Conservation (phyloP, 306 rosid species). For the Potentilla sterilis region DNA sequence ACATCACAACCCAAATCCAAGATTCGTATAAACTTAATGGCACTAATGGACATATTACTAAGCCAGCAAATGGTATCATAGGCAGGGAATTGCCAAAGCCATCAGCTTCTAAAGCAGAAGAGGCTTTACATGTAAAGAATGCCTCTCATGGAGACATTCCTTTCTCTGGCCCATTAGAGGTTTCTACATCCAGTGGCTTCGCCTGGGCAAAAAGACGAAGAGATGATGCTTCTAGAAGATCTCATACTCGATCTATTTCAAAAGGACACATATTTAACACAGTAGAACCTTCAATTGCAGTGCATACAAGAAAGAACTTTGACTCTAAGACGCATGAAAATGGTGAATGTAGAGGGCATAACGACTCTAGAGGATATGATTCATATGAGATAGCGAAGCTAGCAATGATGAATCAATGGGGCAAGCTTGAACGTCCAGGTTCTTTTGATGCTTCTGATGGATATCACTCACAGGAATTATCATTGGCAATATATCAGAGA, state of each 20-base stretch:
- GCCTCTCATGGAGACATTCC: slow-evolving; percentile 91
- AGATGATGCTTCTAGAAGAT: slow-evolving; percentile 58
- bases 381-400: slow-evolving; percentile 67
- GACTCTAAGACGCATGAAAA: slow-evolving; percentile 58
- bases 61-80: slow-evolving; percentile 38
- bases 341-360: slow-evolving; percentile 42
- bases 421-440: slow-evolving; percentile 83
- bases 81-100: slow-evolving; percentile 48
- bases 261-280: slow-evolving; percentile 65
- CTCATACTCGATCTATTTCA: slow-evolving; percentile 76
- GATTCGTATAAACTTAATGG: slow-evolving; percentile 40
- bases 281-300: slow-evolving; percentile 44
- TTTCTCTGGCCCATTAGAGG: slow-evolving; percentile 80
- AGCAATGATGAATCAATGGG: slow-evolving; percentile 74
- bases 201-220: slow-evolving; percentile 95
- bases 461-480: slow-evolving; percentile 86
- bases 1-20: slow-evolving; percentile 41
- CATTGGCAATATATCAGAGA: slow-evolving; percentile 61
- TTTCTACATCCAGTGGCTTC: slow-evolving; percentile 93
- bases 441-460: slow-evolving; percentile 93
- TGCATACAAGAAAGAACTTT: slow-evolving; percentile 48
- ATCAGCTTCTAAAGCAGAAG: slow-evolving; percentile 57
- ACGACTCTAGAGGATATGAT: slow-evolving; percentile 58
- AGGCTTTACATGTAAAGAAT: slow-evolving; percentile 57
- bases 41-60: slow-evolving; percentile 37